phyloP scores from a whole-genome alignment of 257 asterid genomes.

The Fraxinus quadrangulata region DNA sequence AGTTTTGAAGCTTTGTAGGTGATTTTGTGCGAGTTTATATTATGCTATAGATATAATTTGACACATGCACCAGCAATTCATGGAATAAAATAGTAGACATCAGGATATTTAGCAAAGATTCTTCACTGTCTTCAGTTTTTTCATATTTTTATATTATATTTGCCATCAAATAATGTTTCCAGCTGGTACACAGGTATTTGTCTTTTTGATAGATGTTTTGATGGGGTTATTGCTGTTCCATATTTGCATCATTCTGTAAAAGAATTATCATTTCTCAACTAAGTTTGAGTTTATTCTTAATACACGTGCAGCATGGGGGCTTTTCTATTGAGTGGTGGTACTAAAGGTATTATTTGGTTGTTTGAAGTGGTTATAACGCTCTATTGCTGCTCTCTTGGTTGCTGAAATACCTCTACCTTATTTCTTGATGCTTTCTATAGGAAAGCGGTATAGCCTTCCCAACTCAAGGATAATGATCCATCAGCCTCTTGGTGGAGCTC shows the following conservation, averaged over 20 bases:
- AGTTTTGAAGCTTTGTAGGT: neutral
- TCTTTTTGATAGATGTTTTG: conserved; percentile 5
- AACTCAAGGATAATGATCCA: conserved; percentile 84
- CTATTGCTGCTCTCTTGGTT: conserved; percentile 11
- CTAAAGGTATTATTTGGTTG: conserved; percentile 62
- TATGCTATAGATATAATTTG: neutral
- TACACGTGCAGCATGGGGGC: conserved; percentile 85
- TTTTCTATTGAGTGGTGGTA: conserved; percentile 82
- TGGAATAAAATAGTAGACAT: neutral
- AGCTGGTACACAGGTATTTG: neutral
- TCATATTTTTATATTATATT: conserved; percentile 15
- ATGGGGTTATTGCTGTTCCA: neutral
- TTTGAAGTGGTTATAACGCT: conserved; percentile 18
- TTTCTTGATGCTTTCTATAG: conserved; percentile 37
- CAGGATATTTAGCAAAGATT: neutral
- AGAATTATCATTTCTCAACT: conserved; percentile 18
- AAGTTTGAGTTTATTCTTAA: conserved; percentile 4
- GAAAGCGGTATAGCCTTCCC: conserved; percentile 79
- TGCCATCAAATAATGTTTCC: conserved; percentile 11
- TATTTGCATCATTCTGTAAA: neutral
- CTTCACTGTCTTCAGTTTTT: neutral
- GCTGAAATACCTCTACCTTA: neutral
- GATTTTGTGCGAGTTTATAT: neutral
- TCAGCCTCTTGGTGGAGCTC: conserved; percentile 93
- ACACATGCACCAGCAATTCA: neutral